Percentiles rank a stretch among this genome's conserved stretches.
Conservation (phyloP, 495 filamentous ascomycete species). For the Echria macrotheca region DNA sequence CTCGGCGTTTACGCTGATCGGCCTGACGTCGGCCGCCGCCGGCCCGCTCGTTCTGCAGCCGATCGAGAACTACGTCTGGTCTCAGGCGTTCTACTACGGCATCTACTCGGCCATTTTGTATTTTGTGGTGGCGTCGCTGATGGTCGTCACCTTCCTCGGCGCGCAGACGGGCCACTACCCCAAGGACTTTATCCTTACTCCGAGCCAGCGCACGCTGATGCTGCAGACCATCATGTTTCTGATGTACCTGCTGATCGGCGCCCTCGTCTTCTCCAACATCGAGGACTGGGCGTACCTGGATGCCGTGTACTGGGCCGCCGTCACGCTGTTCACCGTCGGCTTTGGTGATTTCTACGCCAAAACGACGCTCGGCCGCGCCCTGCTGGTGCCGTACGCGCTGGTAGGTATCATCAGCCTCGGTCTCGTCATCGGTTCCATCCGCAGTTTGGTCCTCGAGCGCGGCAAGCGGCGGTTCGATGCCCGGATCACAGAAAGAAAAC, state of each 20-base stretch:
- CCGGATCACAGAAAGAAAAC: conserved; percentile 64
- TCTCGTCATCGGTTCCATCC: conserved; percentile 78
- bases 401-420: conserved; percentile 77
- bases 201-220: conserved; percentile 77
- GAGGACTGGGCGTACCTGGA: conserved; percentile 79
- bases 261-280: conserved; percentile 62
- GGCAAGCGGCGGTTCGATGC: conserved; percentile 65
- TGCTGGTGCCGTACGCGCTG: conserved; percentile 76
- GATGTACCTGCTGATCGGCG: conserved; percentile 68
- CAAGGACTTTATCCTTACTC: conserved; percentile 66
- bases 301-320: conserved; percentile 76
- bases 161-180: conserved; percentile 58
- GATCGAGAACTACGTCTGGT: conserved; percentile 50
- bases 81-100: conserved; percentile 78
- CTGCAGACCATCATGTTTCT: conserved; percentile 78
- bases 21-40: conserved; percentile 52
- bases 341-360: conserved; percentile 63
- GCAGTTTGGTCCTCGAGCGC: conserved; percentile 71
- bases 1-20: conserved; percentile 57
- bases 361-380: conserved; percentile 50
- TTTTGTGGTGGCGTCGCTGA: conserved; percentile 64
- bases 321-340: conserved; percentile 80
- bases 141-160: conserved; percentile 64
- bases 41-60: conserved; percentile 42
- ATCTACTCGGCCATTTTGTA: conserved; percentile 72